Conservation (phyloP, 768 basidiomycete species). For the Russula griseocarnosa region DNA sequence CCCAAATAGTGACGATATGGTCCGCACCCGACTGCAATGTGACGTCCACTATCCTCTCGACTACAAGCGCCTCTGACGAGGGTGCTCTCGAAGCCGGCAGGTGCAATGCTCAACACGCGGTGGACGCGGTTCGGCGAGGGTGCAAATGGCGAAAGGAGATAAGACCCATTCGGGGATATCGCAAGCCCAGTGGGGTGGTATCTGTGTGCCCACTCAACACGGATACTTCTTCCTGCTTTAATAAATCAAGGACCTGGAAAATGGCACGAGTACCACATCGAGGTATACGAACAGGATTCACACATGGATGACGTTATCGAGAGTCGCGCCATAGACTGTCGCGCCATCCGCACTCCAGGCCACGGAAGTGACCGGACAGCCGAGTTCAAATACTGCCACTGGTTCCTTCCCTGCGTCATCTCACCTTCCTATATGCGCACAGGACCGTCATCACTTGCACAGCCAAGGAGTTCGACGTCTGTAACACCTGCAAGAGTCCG, state of each 20-base stretch:
- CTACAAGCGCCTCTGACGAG: conserved; percentile 87
- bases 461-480: conserved; percentile 80
- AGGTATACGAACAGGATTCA: conserved; percentile 33
- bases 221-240: conserved; percentile 79
- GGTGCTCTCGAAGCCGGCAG: conserved; percentile 91
- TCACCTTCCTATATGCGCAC: conserved; percentile 88
- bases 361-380: conserved; percentile 88
- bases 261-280: conserved; percentile 1
- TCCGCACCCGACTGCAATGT: conserved; percentile 89
- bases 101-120: conserved; percentile 74
- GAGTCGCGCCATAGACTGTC: conserved; percentile 82
- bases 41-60: conserved; percentile 72
- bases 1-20: conserved; percentile 83
- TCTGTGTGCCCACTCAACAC: conserved; percentile 82
- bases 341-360: conserved; percentile 91
- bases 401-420: conserved; percentile 68
- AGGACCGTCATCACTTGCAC: conserved; percentile 88
- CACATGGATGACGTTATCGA: conserved; percentile 97
- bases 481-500: conserved; percentile 79
- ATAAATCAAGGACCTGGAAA: conserved; percentile 78
- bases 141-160: conserved; percentile 89
- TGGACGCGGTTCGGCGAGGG: conserved; percentile 78
- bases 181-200: conserved; percentile 90
- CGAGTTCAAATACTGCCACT: conserved; percentile 79
- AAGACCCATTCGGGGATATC: conserved; percentile 83